Conservation (phyloP, 116 monocot species). For the Zostera marina region DNA sequence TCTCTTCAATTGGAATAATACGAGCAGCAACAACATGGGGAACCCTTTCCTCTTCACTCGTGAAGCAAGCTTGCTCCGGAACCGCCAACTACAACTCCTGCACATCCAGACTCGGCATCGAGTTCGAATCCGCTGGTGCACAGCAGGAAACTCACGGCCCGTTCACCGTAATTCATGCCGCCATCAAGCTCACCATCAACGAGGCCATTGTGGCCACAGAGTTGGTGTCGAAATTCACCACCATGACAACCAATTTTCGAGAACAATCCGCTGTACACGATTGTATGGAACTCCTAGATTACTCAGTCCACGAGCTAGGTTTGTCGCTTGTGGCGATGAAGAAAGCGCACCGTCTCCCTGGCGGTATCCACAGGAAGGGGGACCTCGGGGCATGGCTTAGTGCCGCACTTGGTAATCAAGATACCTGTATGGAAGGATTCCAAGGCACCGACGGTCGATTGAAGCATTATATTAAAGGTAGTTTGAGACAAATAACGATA, state of each 20-base stretch:
- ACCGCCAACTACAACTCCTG: conserved; percentile 25
- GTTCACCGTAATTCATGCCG: conserved; percentile 39
- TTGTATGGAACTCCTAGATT: conserved; percentile 68
- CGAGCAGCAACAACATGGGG: too few relatives aligned
- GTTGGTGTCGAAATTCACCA: conserved; percentile 12
- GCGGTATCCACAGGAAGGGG: conserved; percentile 27
- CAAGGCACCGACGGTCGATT: conserved; percentile 66
- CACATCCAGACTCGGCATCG: conserved; percentile 31
- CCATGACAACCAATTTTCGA: conserved; percentile 23
- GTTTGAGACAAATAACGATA: conserved; percentile 35
- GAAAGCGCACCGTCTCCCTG: conserved; percentile 6
- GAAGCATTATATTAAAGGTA: conserved; percentile 18
- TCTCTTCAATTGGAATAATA: too few relatives aligned
- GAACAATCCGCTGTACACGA: conserved; percentile 60
- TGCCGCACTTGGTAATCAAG: conserved; percentile 78
- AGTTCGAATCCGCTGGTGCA: conserved; percentile 9
- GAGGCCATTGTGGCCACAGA: conserved; percentile 42
- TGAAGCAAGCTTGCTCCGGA: conserved; percentile 50
- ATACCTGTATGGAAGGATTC: conserved; percentile 87
- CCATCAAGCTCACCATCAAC: conserved; percentile 34
- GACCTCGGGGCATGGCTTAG: conserved; percentile 74
- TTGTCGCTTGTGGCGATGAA: conserved; percentile 45
- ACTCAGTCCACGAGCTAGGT: conserved; percentile 49
- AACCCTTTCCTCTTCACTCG: conserved; percentile 18
- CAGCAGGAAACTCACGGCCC: conserved; percentile 8